These are phyloP conservation scores for Ambrosiella beaveri DNA, from an alignment of 2,329 filamentous ascomycete genomes.

Conservation along the genomic window DNA sequence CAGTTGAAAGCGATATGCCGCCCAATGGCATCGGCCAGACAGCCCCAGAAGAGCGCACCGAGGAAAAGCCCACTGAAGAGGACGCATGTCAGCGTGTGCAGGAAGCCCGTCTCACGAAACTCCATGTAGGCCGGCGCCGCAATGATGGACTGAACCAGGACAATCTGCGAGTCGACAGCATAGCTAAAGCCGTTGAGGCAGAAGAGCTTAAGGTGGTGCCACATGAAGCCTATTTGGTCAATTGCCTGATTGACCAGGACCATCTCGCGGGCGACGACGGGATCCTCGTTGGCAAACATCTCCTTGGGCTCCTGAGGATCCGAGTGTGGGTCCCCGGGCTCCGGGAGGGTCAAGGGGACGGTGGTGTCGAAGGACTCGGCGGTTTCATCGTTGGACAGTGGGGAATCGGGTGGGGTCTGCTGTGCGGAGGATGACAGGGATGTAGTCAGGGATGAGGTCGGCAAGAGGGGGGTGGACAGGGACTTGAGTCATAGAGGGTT, in stretches of 20 bases:
- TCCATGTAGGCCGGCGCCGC: conserved; percentile 39
- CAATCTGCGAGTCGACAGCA: conserved; percentile 29
- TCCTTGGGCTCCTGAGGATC: background rate
- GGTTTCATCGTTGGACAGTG: too few species aligned
- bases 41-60: conserved; percentile 51
- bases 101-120: conserved; percentile 36
- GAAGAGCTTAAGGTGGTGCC: conserved; percentile 42
- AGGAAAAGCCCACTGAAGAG: conserved; percentile 38
- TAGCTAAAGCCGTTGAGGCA: conserved; percentile 44
- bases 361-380: too few species aligned
- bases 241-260: conserved; percentile 47
- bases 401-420: too few species aligned
- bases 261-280: conserved; percentile 49
- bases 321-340: too few species aligned
- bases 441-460: too few species aligned
- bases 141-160: conserved; percentile 44
- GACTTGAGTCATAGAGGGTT: too few species aligned
- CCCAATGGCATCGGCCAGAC: conserved; percentile 50
- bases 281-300: conserved; percentile 27
- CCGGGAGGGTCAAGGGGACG: too few species aligned
- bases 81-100: conserved; percentile 41
- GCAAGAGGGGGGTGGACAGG: too few species aligned
- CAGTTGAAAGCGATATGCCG: conserved; percentile 52
- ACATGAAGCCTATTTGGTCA: conserved; percentile 44
- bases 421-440: too few species aligned